Evolutionary conservation across 768 basidiomycete genomes (phyloP).

Genomic region (Trametes meyenii): DNA sequence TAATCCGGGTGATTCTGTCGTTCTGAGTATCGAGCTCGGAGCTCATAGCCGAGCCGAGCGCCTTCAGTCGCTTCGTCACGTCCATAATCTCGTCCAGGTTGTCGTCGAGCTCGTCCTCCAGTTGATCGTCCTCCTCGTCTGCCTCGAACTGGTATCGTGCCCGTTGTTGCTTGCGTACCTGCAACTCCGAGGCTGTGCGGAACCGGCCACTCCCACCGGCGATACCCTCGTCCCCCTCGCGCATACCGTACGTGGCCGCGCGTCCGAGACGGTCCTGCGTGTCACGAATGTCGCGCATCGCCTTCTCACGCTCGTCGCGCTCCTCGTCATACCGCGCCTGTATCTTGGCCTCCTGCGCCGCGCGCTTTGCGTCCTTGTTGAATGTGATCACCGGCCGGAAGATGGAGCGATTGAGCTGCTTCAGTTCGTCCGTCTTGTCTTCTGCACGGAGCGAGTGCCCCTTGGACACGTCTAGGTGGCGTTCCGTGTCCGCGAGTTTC

Average conservation of each 20-base stretch:
- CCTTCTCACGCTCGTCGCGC: constrained; percentile 78
- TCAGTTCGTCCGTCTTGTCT: constrained; percentile 92
- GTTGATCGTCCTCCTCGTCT: constrained; percentile 86
- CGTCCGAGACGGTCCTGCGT: constrained; percentile 83
- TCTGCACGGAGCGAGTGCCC: constrained; percentile 85
- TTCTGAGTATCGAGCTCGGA: constrained; percentile 91
- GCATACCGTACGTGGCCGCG: constrained; percentile 62
- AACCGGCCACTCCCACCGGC: constrained; percentile 44
- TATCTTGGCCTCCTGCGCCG: constrained; percentile 83
- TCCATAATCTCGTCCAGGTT: constrained; percentile 88
- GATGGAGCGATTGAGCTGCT: constrained; percentile 92
- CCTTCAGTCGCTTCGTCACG: constrained; percentile 76
- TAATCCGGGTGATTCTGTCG: constrained; percentile 71
- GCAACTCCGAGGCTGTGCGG: constrained; percentile 54
- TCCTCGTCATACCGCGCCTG: constrained; percentile 88
- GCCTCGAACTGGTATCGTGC: constrained; percentile 91
- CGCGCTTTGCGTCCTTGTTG: constrained; percentile 91
- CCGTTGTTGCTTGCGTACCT: constrained; percentile 66
- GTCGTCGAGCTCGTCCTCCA: constrained; percentile 92
- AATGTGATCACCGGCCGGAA: constrained; percentile 91
- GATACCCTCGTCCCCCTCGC: constrained; percentile 46
- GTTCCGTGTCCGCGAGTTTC: constrained; percentile 91
- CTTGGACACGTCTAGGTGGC: constrained; percentile 91
- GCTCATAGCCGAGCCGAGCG: constrained; percentile 79
- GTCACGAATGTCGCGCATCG: constrained; percentile 84